Percentiles rank a stretch among this genome's conserved stretches.
These are phyloP conservation scores for Mytilinidion resinicola DNA, from an alignment of 495 filamentous ascomycete species.

Conservation along the genomic window DNA sequence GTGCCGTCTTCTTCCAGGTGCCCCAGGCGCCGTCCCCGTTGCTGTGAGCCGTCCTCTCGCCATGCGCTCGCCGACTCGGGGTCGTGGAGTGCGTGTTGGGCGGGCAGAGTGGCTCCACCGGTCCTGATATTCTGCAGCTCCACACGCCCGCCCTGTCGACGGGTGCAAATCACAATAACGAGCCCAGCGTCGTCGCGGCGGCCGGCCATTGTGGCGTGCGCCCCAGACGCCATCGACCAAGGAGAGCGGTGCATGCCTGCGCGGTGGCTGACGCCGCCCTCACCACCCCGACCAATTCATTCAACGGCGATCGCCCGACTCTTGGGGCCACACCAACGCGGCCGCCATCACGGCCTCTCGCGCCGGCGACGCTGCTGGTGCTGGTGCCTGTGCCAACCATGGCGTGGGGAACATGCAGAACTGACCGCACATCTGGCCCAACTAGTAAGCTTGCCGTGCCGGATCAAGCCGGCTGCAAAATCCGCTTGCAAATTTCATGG, in stretches of 20 bases:
- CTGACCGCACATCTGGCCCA: not conserved
- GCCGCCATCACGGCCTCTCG: not conserved
- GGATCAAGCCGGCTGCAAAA: not conserved
- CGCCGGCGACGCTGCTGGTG: not conserved
- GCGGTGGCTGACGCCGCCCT: conserved; percentile 13
- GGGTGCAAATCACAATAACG: conserved; percentile 1
- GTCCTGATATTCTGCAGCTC: too few species aligned
- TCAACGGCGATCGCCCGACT: conserved; percentile 20
- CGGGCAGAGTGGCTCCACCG: too few species aligned
- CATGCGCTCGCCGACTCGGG: too few species aligned
- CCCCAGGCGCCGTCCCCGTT: too few species aligned
- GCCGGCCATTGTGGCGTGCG: conserved; percentile 6
- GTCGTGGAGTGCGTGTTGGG: too few species aligned
- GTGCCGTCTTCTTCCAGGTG: too few species aligned
- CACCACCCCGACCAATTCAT: conserved; percentile 16
- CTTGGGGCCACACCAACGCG: conserved; percentile 1
- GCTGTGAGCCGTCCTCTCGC: too few species aligned
- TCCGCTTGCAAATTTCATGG: too few species aligned
- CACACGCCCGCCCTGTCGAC: too few species aligned
- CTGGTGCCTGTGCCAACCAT: not conserved
- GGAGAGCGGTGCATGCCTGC: not conserved
- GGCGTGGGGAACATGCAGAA: too few species aligned
- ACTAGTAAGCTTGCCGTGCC: not conserved
- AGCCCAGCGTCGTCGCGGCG: not conserved
- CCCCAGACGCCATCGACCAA: conserved; percentile 5